Base-by-base conservation (phyloP, 73 alveolate species). In the Tetrahymena borealis region DNA sequence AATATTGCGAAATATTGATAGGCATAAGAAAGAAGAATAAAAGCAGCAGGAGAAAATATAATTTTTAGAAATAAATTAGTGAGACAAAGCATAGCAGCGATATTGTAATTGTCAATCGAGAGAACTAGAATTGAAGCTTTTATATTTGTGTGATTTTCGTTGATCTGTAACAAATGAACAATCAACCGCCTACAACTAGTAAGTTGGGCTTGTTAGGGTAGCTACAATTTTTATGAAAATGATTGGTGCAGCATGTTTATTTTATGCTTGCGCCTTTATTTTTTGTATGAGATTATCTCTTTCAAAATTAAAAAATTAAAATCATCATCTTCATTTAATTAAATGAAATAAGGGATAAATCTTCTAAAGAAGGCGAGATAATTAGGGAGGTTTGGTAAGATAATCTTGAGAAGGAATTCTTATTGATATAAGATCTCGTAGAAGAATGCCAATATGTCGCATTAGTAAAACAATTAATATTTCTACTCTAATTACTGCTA, bases 171-270 rank as follows among this genome's bases (percentile, higher is more conserved):
- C 85, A 60, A 60, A 60, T 60, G 85, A 60, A 60, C 28, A 60
- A 60, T 60, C 85, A 60, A n/a, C 85, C 85, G n/a, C 85, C 85
- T 60, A 60, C 85, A 60, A 60, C 85, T 60, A 60, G 85, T 60
- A 60, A 60, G 85, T 60, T 24, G 85, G 28, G 85, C 85, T 60
- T 60, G 28, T 60, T 60, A 60, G 85, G 85, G 85, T 60, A 60
- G 85, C 85, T 60, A 60, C n/a, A 60, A 60, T 60, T 60, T 60
- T 60, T 60, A 60, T 60, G 85, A 60, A 60, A 60, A 60, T 60
- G 85, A 60, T n/a, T n/a, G n/a, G n/a, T 60, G 85, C 85, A 60
- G 85, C 85, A 60, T 60, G n/a, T n/a, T n/a, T n/a, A n/a, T 60
- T 60, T 60, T 60, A 60, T 60, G 85, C 85, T 60, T 60, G 85